Percentiles rank a stretch among this genome's conserved stretches.
phyloP scores from a whole-genome alignment of 208 protist genomes.

The Crithidia fasciculata region DNA sequence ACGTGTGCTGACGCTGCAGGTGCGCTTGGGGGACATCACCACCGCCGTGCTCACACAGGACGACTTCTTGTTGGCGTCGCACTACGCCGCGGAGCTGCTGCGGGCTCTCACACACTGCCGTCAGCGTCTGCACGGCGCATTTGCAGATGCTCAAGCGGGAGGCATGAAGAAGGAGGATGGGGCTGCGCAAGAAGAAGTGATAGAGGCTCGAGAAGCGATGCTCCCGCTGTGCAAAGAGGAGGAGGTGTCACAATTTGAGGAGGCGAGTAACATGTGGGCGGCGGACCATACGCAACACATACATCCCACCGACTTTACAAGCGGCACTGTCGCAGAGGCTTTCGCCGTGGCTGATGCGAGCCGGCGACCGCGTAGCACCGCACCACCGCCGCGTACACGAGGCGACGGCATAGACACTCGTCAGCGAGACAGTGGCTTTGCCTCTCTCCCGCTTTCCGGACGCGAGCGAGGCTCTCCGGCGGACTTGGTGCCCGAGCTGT shows the following conservation, averaged over 20 bases:
- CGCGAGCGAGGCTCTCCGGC: not conserved
- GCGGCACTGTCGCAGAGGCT: constrained; percentile 23
- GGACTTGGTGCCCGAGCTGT: constrained; percentile 14
- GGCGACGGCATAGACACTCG: too few relatives aligned
- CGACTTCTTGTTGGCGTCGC: constrained; percentile 39
- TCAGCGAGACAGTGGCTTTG: not conserved
- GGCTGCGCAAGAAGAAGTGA: too few relatives aligned
- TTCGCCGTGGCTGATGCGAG: constrained; percentile 25
- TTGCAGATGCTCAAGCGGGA: not conserved
- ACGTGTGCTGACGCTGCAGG: constrained; percentile 28
- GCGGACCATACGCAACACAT: too few relatives aligned
- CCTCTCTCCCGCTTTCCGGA: not conserved
- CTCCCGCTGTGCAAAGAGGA: too few relatives aligned
- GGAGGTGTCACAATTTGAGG: too few relatives aligned
- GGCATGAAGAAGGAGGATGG: too few relatives aligned
- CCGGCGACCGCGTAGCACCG: too few relatives aligned
- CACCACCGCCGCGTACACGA: too few relatives aligned
- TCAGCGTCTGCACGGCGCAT: constrained; percentile 22
- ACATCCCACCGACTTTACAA: not conserved
- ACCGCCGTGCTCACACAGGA: constrained; percentile 45
- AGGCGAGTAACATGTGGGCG: too few relatives aligned
- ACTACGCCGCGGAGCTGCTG: constrained; percentile 36
- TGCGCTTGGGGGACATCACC: constrained; percentile 36
- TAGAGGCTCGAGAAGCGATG: too few relatives aligned
- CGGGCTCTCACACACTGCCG: constrained; percentile 23